Conservation (phyloP, 345 rosid species). For the Eucalyptus regnans region DNA sequence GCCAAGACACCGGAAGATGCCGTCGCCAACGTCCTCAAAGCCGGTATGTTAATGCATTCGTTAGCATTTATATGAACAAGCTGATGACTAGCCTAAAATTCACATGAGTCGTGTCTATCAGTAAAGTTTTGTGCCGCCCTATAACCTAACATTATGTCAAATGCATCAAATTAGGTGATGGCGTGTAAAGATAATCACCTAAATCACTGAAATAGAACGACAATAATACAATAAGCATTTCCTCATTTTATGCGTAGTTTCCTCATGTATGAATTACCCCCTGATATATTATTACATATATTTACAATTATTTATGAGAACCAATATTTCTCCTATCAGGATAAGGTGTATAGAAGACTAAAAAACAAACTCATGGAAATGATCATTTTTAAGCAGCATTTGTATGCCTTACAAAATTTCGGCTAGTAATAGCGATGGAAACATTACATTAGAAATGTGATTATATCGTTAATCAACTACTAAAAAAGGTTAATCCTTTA, state of each 20-base stretch:
- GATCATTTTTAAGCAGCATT: neutral
- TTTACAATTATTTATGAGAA: too few species aligned
- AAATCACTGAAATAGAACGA: too few species aligned
- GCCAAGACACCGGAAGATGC: slow-evolving; percentile 80
- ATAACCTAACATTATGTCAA: neutral
- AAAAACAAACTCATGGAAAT: neutral
- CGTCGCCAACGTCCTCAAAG: slow-evolving; percentile 65
- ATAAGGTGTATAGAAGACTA: accelerated
- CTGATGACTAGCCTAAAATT: neutral
- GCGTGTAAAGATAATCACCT: neutral
- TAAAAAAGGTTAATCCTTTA: neutral
- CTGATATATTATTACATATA: too few species aligned
- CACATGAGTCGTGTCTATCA: accelerated
- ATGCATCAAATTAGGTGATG: neutral
- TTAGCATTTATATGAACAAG: too few species aligned
- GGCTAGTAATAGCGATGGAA: neutral
- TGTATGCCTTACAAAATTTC: neutral
- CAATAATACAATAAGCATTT: too few species aligned
- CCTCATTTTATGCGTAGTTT: too few species aligned
- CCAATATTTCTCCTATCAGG: neutral
- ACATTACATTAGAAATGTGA: neutral
- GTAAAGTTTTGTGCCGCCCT: neutral
- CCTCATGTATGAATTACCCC: too few species aligned
- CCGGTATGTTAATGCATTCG: slow-evolving; percentile 24
- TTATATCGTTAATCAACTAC: neutral